Conservation (phyloP, 1,284 basidiomycete genomes). For the Ganoderma multipileum region DNA sequence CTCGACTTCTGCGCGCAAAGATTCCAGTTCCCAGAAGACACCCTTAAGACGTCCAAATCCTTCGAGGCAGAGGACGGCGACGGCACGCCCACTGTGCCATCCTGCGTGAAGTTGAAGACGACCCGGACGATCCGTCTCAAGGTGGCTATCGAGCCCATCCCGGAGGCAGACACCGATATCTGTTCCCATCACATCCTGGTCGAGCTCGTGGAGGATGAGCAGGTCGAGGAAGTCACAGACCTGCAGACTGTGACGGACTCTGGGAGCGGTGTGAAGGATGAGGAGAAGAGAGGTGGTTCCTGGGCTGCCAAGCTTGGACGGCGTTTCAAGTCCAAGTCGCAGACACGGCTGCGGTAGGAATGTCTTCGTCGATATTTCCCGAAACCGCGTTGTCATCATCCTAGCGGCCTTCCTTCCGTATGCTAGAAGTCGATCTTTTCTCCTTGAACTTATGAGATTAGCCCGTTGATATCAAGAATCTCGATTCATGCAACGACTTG, state of each 20-base stretch:
- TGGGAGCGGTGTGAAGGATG: background rate
- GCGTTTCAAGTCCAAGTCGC: background rate
- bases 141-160: background rate
- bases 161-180: background rate
- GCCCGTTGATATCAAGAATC: no score
- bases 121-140: background rate
- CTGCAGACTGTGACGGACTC: background rate
- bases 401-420: no score
- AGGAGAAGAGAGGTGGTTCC: background rate
- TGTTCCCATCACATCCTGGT: background rate
- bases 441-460: no score
- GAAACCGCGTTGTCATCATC: no score
- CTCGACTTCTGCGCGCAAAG: background rate
- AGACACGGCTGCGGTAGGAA: background rate
- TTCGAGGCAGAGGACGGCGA: background rate
- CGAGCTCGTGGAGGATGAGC: constrained; percentile 1
- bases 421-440: no score
- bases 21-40: background rate
- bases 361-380: no score
- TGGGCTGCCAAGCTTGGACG: background rate
- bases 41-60: background rate
- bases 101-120: background rate
- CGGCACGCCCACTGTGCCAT: background rate
- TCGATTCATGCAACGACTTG: no score
- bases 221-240: background rate